A percentile compares a stretch with the other conserved stretches of the same genome.
phyloP scores from a whole-genome alignment of 2,329 filamentous ascomycete genomes.

The Monilinia polystroma region DNA sequence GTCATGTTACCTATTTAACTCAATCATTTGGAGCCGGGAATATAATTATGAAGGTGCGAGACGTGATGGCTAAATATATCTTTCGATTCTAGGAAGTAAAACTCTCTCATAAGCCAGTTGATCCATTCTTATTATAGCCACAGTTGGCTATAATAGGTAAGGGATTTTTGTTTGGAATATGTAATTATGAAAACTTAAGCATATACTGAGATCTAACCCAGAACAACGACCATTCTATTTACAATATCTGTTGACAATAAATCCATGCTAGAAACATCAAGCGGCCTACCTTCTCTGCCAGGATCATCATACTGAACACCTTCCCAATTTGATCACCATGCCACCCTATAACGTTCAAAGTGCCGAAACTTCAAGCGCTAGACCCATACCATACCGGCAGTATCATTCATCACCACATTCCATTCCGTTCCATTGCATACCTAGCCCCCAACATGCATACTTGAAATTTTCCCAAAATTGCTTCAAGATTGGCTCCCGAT shows the following conservation, averaged over 20 bases:
- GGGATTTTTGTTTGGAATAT: neutral
- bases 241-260: neutral
- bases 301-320: neutral
- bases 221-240: neutral
- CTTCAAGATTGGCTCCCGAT: neutral
- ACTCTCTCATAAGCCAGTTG: neutral
- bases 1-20: too few species aligned
- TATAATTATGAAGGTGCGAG: too few species aligned
- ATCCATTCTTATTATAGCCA: neutral
- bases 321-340: neutral
- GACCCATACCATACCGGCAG: neutral
- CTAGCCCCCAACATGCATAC: slow-evolving; percentile 3
- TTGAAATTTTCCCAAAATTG: slow-evolving; percentile 1
- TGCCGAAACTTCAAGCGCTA: neutral
- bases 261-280: neutral
- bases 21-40: too few species aligned
- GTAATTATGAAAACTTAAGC: neutral
- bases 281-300: too few species aligned
- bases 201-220: neutral
- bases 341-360: neutral
- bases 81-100: too few species aligned
- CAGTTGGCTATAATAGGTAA: too few species aligned
- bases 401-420: slow-evolving; percentile 1
- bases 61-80: too few species aligned
- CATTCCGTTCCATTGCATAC: neutral